These are phyloP conservation scores for Polyrhizophydium stewartii DNA, from an alignment of 371 early-diverging fungal genomes.

Conservation along the genomic window DNA sequence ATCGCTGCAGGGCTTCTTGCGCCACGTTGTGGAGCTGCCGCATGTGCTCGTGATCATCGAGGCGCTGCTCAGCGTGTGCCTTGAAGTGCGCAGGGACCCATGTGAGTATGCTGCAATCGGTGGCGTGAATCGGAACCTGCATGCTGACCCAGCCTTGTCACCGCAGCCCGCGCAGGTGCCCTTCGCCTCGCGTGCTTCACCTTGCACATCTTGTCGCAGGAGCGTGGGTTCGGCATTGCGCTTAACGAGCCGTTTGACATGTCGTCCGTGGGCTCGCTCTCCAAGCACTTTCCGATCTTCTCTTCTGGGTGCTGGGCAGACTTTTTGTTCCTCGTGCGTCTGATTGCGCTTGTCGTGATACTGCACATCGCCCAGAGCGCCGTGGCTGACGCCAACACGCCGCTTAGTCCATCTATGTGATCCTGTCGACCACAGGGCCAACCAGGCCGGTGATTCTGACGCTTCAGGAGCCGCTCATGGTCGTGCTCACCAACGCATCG, in stretches of 20 bases:
- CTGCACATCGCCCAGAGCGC: background rate
- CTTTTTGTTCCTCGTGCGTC: constrained; percentile 59
- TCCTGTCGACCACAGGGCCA: constrained; percentile 67
- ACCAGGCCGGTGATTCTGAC: background rate
- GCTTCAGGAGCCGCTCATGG: constrained; percentile 70
- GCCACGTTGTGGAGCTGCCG: constrained; percentile 66
- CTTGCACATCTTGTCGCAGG: constrained; percentile 78
- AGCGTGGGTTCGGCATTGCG: constrained; percentile 67
- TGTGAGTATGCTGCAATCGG: constrained; percentile 40
- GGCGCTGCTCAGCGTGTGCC: constrained; percentile 57
- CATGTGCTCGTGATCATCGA: constrained; percentile 60
- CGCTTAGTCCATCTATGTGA: constrained; percentile 55
- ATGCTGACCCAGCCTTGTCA: constrained; percentile 13
- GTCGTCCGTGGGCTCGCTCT: constrained; percentile 55
- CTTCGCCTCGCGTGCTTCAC: constrained; percentile 75
- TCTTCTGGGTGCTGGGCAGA: constrained; percentile 73
- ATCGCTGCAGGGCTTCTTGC: constrained; percentile 51
- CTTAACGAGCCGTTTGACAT: constrained; percentile 74
- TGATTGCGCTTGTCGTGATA: background rate
- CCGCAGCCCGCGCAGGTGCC: constrained; percentile 52
- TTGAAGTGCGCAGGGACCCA: constrained; percentile 58
- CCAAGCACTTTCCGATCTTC: constrained; percentile 66
- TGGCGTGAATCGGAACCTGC: no score
- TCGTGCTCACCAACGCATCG: constrained; percentile 75
- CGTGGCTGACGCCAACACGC: no score